Evolutionary conservation across 805 yeast genomes (phyloP).

Genomic region (Kazachstania taianensis): DNA sequence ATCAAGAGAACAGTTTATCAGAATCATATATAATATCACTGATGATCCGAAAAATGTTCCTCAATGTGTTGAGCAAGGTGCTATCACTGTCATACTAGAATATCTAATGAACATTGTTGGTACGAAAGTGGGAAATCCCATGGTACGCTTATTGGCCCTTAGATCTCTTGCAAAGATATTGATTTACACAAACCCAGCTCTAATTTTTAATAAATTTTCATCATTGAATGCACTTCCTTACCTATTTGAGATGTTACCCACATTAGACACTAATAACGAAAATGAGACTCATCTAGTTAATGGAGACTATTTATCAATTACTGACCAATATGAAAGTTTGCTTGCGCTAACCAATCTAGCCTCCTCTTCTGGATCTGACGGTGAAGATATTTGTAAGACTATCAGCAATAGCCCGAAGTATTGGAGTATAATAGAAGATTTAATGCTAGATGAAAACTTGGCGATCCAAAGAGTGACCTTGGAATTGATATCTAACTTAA

Average conservation of each 20-base stretch:
- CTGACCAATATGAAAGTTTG: conserved; percentile 42
- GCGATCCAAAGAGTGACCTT: conserved; percentile 48
- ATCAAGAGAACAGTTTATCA: conserved; percentile 26
- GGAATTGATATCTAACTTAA: conserved; percentile 55
- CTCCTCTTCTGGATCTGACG: conserved; percentile 33
- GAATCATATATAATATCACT: conserved; percentile 26
- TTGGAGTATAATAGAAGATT: conserved; percentile 38
- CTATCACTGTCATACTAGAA: conserved; percentile 32
- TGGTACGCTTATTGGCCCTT: conserved; percentile 29
- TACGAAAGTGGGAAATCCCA: conserved; percentile 6
- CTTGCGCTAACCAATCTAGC: conserved; percentile 62
- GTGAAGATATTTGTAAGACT: conserved; percentile 29
- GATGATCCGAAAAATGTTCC: conserved; percentile 13
- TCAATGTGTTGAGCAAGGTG: conserved; percentile 39
- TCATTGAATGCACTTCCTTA: conserved; percentile 35
- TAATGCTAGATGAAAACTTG: conserved; percentile 36
- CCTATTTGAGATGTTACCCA: conserved; percentile 33
- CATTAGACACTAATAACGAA: conserved; percentile 1
- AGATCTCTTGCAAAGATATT: conserved; percentile 37
- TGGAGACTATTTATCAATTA: conserved; percentile 14
- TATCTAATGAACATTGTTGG: conserved; percentile 22
- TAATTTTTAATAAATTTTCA: conserved; percentile 35
- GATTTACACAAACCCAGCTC: conserved; percentile 37
- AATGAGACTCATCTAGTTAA: conserved; percentile 6
- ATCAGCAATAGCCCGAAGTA: conserved; percentile 29